Evolutionary conservation across 495 filamentous ascomycete species (phyloP).

Genomic region (Lasiosphaeria hispida): DNA sequence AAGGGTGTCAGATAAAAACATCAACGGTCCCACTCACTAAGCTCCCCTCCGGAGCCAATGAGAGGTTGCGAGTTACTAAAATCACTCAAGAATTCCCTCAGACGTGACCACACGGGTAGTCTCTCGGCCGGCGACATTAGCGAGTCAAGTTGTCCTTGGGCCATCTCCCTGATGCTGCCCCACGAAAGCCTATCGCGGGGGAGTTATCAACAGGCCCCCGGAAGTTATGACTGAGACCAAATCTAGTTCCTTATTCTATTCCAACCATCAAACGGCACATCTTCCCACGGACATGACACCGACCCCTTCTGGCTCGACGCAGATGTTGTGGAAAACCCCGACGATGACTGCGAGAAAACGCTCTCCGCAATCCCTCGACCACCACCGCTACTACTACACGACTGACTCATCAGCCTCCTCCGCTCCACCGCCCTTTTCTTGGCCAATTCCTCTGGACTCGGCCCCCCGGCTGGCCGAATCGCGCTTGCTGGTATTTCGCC

Average conservation of each 20-base stretch:
- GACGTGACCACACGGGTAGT: too few relatives aligned
- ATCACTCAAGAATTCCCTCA: too few relatives aligned
- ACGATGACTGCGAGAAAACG: constrained; percentile 7
- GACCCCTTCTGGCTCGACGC: constrained; percentile 10
- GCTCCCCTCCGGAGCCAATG: too few relatives aligned
- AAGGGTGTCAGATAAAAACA: too few relatives aligned
- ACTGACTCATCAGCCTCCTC: constrained; percentile 10
- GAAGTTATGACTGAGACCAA: too few relatives aligned
- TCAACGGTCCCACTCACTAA: too few relatives aligned
- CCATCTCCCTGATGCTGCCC: too few relatives aligned
- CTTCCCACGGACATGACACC: not conserved
- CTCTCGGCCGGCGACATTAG: too few relatives aligned
- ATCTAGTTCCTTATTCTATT: not conserved
- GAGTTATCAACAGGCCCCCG: too few relatives aligned
- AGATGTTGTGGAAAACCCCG: not conserved
- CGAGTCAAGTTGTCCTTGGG: too few relatives aligned
- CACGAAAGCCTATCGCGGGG: too few relatives aligned
- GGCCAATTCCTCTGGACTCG: constrained; percentile 34
- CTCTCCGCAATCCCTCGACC: not conserved
- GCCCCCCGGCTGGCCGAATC: constrained; percentile 30
- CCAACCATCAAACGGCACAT: not conserved
- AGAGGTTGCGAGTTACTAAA: too few relatives aligned
- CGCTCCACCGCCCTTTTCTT: constrained; percentile 24
- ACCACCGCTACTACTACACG: not conserved
- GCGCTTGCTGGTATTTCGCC: constrained; percentile 37